Evolutionary conservation across 2,329 filamentous ascomycete species (phyloP).

Genomic region (Tolypocladium tundrense): DNA sequence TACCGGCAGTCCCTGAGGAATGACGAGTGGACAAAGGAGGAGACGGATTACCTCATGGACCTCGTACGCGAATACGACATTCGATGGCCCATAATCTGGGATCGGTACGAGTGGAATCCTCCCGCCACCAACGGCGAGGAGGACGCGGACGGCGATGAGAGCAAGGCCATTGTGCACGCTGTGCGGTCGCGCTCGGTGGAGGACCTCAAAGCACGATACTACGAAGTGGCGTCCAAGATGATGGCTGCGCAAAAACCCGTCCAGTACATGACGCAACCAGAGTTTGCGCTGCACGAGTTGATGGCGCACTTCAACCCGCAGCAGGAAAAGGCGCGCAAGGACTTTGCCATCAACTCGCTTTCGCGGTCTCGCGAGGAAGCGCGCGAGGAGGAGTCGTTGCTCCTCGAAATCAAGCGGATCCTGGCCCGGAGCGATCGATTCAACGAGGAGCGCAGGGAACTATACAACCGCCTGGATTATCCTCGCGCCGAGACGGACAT

Average conservation of each 20-base stretch:
- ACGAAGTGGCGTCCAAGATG: slow-evolving; percentile 73
- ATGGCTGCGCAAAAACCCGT: slow-evolving; percentile 71
- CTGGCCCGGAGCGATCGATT: slow-evolving; percentile 76
- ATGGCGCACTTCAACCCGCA: slow-evolving; percentile 79
- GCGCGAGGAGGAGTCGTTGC: slow-evolving; percentile 79
- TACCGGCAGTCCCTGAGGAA: slow-evolving; percentile 67
- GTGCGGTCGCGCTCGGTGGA: slow-evolving; percentile 62
- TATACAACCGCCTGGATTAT: slow-evolving; percentile 79
- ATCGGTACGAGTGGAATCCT: slow-evolving; percentile 72
- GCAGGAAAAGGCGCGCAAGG: slow-evolving; percentile 71
- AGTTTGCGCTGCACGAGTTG: slow-evolving; percentile 73
- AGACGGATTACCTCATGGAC: slow-evolving; percentile 83
- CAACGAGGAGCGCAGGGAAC: slow-evolving; percentile 77
- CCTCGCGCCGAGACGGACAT: slow-evolving; percentile 62
- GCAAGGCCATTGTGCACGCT: slow-evolving; percentile 43
- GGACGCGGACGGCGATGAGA: slow-evolving; percentile 33
- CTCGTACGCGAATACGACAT: slow-evolving; percentile 71
- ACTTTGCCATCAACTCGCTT: slow-evolving; percentile 71
- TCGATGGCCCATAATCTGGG: slow-evolving; percentile 84
- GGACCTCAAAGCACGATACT: slow-evolving; percentile 85
- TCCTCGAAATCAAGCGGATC: slow-evolving; percentile 87
- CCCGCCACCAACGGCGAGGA: slow-evolving; percentile 33
- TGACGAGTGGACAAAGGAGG: slow-evolving; percentile 78
- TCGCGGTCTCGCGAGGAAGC: slow-evolving; percentile 77
- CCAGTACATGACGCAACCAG: slow-evolving; percentile 76